Evolutionary conservation across 164 flowering plant species (phyloP).

Genomic region (Cinnamomum chago): DNA sequence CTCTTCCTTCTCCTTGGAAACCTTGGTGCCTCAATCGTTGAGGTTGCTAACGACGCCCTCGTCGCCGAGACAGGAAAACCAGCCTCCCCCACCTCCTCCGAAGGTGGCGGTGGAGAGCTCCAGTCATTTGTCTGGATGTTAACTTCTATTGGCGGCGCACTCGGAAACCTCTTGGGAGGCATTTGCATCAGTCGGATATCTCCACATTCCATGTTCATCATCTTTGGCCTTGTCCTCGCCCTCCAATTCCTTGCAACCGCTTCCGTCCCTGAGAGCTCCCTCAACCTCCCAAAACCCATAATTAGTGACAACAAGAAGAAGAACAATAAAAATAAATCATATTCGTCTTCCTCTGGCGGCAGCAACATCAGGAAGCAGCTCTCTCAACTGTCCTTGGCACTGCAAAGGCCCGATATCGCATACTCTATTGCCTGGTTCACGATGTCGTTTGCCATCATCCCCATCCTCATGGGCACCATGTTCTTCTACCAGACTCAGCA

Average conservation of each 20-base stretch:
- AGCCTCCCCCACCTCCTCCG: conserved; percentile 15
- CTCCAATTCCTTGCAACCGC: conserved; percentile 62
- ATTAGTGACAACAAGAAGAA: too few species aligned
- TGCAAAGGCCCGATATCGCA: conserved; percentile 60
- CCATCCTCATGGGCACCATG: conserved; percentile 80
- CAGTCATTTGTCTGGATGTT: conserved; percentile 88
- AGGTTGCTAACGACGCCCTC: conserved; percentile 95
- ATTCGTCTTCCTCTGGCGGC: conserved; percentile 11
- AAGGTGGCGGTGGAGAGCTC: conserved; percentile 54
- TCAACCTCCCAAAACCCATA: conserved; percentile 57
- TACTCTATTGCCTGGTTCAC: conserved; percentile 79
- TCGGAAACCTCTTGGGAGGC: conserved; percentile 81
- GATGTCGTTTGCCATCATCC: conserved; percentile 69
- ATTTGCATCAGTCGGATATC: conserved; percentile 43
- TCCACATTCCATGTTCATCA: conserved; percentile 55
- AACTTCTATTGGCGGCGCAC: conserved; percentile 70
- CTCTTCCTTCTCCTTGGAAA: conserved; percentile 77
- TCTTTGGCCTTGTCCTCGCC: conserved; percentile 44
- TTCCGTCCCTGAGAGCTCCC: conserved; percentile 47
- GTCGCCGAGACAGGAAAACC: conserved; percentile 84
- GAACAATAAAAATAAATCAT: too few species aligned
- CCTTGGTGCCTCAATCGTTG: conserved; percentile 89
- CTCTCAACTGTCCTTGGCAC: conserved; percentile 40
- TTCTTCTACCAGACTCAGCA: conserved; percentile 87
- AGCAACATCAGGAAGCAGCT: conserved; percentile 56